Evolutionary conservation across 1,284 basidiomycete species (phyloP).

Genomic region (Boletus mariae): DNA sequence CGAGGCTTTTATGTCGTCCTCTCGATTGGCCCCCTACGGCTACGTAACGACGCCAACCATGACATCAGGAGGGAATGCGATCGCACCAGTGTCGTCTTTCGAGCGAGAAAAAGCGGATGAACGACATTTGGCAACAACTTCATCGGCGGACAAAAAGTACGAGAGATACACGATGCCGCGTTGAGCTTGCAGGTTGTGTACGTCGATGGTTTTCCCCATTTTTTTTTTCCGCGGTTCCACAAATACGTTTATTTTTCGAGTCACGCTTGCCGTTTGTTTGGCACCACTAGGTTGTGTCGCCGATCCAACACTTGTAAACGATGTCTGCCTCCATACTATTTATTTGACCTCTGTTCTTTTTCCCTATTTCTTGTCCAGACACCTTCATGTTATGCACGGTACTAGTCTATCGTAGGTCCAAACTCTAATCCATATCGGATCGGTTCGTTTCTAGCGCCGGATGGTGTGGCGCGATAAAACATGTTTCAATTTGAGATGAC

Average conservation of each 20-base stretch:
- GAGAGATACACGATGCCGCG: slow-evolving; percentile 29
- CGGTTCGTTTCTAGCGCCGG: neutral
- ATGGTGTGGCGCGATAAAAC: neutral
- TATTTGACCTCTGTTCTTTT: slow-evolving; percentile 7
- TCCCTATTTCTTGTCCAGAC: neutral
- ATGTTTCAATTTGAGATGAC: neutral
- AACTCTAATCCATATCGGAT: slow-evolving; percentile 15
- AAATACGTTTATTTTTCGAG: neutral
- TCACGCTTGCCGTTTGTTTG: slow-evolving; percentile 10
- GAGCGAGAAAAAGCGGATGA: slow-evolving; percentile 47
- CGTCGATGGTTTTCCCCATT: neutral
- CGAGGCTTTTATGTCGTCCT: slow-evolving; percentile 18
- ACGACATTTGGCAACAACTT: slow-evolving; percentile 30
- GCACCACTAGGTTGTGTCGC: slow-evolving; percentile 1
- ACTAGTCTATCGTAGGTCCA: slow-evolving; percentile 26
- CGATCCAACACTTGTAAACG: slow-evolving; percentile 5
- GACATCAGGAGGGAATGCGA: slow-evolving; percentile 20
- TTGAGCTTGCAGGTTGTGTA: slow-evolving; percentile 11
- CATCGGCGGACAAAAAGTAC: slow-evolving; percentile 27
- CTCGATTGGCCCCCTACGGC: slow-evolving; percentile 30
- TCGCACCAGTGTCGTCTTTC: slow-evolving; percentile 45
- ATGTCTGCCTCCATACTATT: slow-evolving; percentile 15
- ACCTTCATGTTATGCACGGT: slow-evolving; percentile 12
- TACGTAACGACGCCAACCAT: slow-evolving; percentile 34
- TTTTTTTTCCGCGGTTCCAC: neutral